Evolutionary conservation across 2,329 filamentous ascomycete species (phyloP).

Genomic region (Pseudogymnoascus sp.): DNA sequence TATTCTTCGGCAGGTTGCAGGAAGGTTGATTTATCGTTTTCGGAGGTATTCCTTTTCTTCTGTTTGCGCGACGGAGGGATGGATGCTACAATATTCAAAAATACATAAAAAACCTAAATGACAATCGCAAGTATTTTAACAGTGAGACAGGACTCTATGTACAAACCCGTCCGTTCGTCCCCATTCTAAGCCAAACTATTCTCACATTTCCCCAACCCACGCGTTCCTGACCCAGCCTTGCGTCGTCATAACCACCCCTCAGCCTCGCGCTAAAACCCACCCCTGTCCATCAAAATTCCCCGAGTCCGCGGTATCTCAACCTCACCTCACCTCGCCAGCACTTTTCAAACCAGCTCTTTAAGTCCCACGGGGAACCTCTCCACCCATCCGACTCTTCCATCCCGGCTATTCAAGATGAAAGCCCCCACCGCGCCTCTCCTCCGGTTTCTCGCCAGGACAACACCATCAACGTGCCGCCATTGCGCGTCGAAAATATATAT

Average conservation of each 20-base stretch:
- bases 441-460: not conserved
- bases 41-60: not conserved
- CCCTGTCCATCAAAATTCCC: slow-evolving; percentile 4
- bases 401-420: not conserved
- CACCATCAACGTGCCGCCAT: not conserved
- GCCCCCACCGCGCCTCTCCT: not conserved
- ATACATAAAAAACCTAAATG: not conserved
- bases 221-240: not conserved
- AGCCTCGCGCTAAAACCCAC: not conserved
- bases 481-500: not conserved
- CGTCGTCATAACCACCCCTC: not conserved
- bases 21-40: not conserved
- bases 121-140: not conserved
- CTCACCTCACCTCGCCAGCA: not conserved
- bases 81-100: not conserved
- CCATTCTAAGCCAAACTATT: not conserved
- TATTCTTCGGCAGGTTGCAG: not conserved
- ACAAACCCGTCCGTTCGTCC: not conserved
- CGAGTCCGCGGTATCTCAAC: not conserved
- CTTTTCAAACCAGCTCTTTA: not conserved
- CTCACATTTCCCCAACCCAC: not conserved
- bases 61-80: not conserved
- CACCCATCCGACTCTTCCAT: not conserved
- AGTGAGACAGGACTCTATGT: not conserved
- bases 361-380: not conserved